These are phyloP conservation scores for Cicer judaicum DNA, from an alignment of 306 rosid genomes.

Conservation along the genomic window DNA sequence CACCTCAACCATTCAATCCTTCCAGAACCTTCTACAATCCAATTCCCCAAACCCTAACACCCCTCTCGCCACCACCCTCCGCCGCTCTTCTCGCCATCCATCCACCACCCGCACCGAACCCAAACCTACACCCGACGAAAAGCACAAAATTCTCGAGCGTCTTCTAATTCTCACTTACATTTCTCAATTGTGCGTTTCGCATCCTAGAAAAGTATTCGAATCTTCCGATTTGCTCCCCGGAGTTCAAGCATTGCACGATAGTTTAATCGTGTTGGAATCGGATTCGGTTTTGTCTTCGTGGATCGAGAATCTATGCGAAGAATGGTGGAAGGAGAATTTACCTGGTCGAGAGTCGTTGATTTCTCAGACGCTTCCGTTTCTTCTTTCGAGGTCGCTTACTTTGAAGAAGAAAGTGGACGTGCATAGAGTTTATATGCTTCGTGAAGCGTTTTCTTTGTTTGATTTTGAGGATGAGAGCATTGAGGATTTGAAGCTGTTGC, in stretches of 20 bases:
- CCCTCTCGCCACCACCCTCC: slow-evolving; percentile 70
- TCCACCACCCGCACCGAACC: slow-evolving; percentile 41
- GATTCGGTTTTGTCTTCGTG: slow-evolving; percentile 58
- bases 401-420: slow-evolving; percentile 80
- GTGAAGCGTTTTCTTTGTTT: slow-evolving; percentile 72
- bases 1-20: slow-evolving; percentile 54
- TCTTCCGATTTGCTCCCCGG: slow-evolving; percentile 61
- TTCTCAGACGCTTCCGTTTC: slow-evolving; percentile 76
- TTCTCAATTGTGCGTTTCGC: slow-evolving; percentile 62
- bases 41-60: slow-evolving; percentile 50
- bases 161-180: slow-evolving; percentile 62
- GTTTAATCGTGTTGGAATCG: slow-evolving; percentile 65
- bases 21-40: slow-evolving; percentile 44
- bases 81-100: slow-evolving; percentile 63
- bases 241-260: slow-evolving; percentile 68
- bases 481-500: slow-evolving; percentile 73
- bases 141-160: slow-evolving; percentile 44
- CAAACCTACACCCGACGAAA: slow-evolving; percentile 25
- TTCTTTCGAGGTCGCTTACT: slow-evolving; percentile 70
- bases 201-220: slow-evolving; percentile 61
- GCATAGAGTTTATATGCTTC: slow-evolving; percentile 71
- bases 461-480: slow-evolving; percentile 89
- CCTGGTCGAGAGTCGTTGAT: slow-evolving; percentile 69
- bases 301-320: slow-evolving; percentile 68
- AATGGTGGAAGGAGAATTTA: slow-evolving; percentile 88